These are phyloP conservation scores for Lasiodiplodia theobromae DNA, from an alignment of 2,329 filamentous ascomycete species.

Conservation along the genomic window DNA sequence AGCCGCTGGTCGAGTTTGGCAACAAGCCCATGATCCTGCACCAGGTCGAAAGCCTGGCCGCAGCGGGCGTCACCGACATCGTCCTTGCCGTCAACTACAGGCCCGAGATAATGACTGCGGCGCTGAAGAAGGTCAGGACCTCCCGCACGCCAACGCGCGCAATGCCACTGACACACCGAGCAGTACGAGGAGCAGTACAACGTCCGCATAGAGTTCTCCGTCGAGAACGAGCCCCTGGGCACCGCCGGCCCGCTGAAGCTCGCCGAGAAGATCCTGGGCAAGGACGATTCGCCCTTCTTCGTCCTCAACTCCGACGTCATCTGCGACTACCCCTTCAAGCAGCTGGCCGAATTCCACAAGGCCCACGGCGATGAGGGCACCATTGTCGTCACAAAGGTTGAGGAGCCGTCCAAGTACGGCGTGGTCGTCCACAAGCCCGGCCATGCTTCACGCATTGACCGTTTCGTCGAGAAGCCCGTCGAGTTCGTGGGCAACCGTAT, in stretches of 20 bases:
- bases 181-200: conserved; percentile 89
- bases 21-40: conserved; percentile 99
- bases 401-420: conserved; percentile 98
- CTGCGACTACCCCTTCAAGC: conserved; percentile 94
- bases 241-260: conserved; percentile 96
- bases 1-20: conserved; percentile 96
- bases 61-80: conserved; percentile 94
- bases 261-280: conserved; percentile 87
- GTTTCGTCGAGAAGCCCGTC: conserved; percentile 99
- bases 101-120: conserved; percentile 95
- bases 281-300: conserved; percentile 95
- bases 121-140: conserved; percentile 78
- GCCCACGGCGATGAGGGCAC: conserved; percentile 93
- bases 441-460: conserved; percentile 90
- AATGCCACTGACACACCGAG: conserved; percentile 14
- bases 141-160: not conserved
- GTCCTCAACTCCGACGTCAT: conserved; percentile 98
- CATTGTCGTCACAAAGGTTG: conserved; percentile 98
- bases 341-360: conserved; percentile 91
- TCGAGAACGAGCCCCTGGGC: conserved; percentile 93
- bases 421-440: conserved; percentile 96
- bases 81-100: conserved; percentile 99
- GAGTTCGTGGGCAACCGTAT: conserved; percentile 99
- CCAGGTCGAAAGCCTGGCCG: conserved; percentile 93
- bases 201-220: conserved; percentile 95